A percentile compares a stretch with the other conserved stretches of the same genome.
These are phyloP conservation scores for Chaetothyriales sp. DNA, from an alignment of 2,329 filamentous ascomycete species.

Conservation along the genomic window DNA sequence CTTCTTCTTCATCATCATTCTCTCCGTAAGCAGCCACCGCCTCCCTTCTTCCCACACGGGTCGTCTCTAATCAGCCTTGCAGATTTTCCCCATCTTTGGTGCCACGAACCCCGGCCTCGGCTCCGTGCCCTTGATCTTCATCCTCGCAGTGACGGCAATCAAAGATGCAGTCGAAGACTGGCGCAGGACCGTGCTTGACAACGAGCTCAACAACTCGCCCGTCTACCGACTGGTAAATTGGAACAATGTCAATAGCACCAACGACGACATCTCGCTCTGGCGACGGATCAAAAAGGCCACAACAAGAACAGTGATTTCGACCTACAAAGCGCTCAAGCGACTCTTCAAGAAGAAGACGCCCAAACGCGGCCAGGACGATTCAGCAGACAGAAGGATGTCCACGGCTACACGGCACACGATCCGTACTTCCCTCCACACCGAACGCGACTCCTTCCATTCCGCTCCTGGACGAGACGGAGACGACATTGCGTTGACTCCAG, in stretches of 20 bases:
- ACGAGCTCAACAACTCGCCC: conserved; percentile 86
- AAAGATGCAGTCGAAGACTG: conserved; percentile 96
- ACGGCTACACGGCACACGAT: conserved; percentile 45
- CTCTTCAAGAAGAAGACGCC: conserved; percentile 29
- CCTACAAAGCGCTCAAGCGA: conserved; percentile 33
- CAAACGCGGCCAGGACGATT: conserved; percentile 36
- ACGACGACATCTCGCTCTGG: conserved; percentile 76
- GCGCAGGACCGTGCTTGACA: conserved; percentile 77
- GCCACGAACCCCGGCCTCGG: conserved; percentile 79
- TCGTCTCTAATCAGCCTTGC: conserved; percentile 9
- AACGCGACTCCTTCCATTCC: conserved; percentile 37
- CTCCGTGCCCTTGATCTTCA: conserved; percentile 82
- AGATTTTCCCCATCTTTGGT: conserved; percentile 96
- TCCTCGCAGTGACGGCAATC: conserved; percentile 71
- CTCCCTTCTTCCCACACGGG: background rate
- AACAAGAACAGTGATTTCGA: conserved; percentile 45
- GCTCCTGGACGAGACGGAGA: conserved; percentile 35
- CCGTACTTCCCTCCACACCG: conserved; percentile 41
- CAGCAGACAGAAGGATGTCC: conserved; percentile 45
- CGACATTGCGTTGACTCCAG: conserved; percentile 90
- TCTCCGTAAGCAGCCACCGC: conserved; percentile 52
- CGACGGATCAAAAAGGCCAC: conserved; percentile 80
- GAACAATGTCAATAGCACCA: conserved; percentile 83
- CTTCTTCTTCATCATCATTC: conserved; percentile 90
- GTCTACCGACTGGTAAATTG: conserved; percentile 80